Percentiles rank a stretch among this genome's conserved stretches.
These are phyloP conservation scores for Moesziomyces sp. DNA, from an alignment of 1,284 basidiomycete species.

Conservation along the genomic window DNA sequence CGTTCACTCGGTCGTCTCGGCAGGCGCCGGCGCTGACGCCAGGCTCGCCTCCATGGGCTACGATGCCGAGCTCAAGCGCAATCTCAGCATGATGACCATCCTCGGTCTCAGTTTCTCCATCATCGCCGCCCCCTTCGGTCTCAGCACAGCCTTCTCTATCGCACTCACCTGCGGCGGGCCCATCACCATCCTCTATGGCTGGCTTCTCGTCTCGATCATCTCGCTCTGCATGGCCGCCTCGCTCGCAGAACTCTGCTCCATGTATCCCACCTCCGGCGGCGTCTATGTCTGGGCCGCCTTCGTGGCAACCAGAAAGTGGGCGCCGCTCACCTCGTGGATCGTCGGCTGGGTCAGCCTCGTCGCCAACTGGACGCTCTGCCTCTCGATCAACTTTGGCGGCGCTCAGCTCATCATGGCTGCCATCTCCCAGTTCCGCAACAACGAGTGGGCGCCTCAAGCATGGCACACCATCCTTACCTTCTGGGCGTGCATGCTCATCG, in stretches of 20 bases:
- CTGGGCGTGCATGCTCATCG: conserved; percentile 69
- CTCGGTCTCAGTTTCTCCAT: conserved; percentile 69
- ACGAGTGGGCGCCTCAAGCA: conserved; percentile 52
- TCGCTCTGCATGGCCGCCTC: conserved; percentile 70
- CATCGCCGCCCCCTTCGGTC: conserved; percentile 70
- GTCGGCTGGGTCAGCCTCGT: conserved; percentile 71
- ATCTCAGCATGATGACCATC: conserved; percentile 70
- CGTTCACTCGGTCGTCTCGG: conserved; percentile 52
- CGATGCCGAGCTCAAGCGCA: conserved; percentile 69
- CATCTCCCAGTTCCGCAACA: conserved; percentile 68
- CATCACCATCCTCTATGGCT: conserved; percentile 69
- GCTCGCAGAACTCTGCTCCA: conserved; percentile 70
- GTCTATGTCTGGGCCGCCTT: conserved; percentile 71
- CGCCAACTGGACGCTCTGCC: conserved; percentile 70
- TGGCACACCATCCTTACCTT: conserved; percentile 68
- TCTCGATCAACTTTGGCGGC: conserved; percentile 71
- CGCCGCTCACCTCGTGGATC: conserved; percentile 69
- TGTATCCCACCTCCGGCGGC: conserved; percentile 70
- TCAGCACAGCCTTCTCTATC: conserved; percentile 69
- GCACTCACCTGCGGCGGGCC: conserved; percentile 69
- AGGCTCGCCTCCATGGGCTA: conserved; percentile 70
- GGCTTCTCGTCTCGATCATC: conserved; percentile 70
- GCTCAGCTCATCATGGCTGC: conserved; percentile 70
- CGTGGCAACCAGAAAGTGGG: conserved; percentile 69
- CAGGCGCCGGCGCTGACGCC: conserved; percentile 58